These are phyloP conservation scores for Irpex lacteus DNA, from an alignment of 1,284 basidiomycete genomes.

Conservation along the genomic window DNA sequence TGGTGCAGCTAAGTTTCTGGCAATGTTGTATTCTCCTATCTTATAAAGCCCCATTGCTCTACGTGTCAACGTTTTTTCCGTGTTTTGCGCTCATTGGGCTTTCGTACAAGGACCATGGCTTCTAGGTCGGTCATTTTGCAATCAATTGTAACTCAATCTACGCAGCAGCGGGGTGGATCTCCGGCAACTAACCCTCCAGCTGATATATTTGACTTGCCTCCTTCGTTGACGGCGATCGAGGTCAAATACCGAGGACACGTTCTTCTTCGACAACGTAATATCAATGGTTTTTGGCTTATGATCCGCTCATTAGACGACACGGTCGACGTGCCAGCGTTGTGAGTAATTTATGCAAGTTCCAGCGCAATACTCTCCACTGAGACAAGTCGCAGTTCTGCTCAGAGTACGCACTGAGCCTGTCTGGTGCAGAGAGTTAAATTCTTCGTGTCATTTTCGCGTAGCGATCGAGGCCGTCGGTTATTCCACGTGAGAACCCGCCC, in stretches of 20 bases:
- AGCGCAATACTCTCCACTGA: neutral
- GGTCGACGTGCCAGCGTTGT: neutral
- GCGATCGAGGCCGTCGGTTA: neutral
- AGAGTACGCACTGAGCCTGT: neutral
- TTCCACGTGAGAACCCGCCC: neutral
- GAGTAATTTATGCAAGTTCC: neutral
- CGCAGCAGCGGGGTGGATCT: neutral
- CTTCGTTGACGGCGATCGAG: neutral
- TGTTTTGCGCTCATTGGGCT: neutral
- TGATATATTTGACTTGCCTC: neutral
- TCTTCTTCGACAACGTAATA: neutral
- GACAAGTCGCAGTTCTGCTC: neutral
- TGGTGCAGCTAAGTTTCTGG: conserved; percentile 69
- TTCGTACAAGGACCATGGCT: neutral
- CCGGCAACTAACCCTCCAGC: neutral
- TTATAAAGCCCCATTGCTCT: neutral
- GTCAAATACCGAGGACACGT: neutral
- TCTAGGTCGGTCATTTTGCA: neutral
- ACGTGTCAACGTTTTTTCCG: neutral
- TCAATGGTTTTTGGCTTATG: neutral
- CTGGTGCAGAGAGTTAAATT: neutral
- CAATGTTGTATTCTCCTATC: neutral
- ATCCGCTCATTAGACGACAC: neutral
- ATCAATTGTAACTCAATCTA: neutral
- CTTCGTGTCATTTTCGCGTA: neutral